Conservation (phyloP, 2,329 filamentous ascomycete species). For the Cercospora sp. region DNA sequence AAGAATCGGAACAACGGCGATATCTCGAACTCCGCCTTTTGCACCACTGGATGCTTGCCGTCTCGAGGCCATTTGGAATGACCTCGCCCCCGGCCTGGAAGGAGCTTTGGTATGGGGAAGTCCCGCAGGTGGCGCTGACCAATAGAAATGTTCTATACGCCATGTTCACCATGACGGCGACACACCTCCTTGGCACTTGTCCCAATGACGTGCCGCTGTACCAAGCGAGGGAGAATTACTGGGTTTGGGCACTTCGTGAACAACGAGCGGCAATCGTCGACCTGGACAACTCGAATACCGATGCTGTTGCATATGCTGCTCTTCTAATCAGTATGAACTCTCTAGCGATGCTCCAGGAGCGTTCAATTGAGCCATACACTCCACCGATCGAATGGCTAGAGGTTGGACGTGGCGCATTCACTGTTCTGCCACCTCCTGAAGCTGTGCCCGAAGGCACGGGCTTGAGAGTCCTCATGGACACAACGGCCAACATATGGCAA, state of each 20-base stretch:
- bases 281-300: slow-evolving; percentile 32
- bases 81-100: slow-evolving; percentile 30
- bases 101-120: slow-evolving; percentile 31
- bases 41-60: slow-evolving; percentile 31
- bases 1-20: slow-evolving; percentile 27
- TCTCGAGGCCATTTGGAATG: slow-evolving; percentile 30
- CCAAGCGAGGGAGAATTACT: slow-evolving; percentile 29
- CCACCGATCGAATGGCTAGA: slow-evolving; percentile 39
- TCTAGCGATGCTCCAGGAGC: slow-evolving; percentile 35
- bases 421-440: slow-evolving; percentile 31
- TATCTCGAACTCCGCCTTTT: slow-evolving; percentile 30
- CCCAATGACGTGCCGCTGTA: slow-evolving; percentile 23
- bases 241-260: slow-evolving; percentile 33
- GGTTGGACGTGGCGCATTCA: slow-evolving; percentile 33
- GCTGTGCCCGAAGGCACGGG: slow-evolving; percentile 28
- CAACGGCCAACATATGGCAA: slow-evolving; percentile 29
- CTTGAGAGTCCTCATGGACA: slow-evolving; percentile 30
- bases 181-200: slow-evolving; percentile 26
- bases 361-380: slow-evolving; percentile 31
- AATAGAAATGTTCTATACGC: slow-evolving; percentile 31
- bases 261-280: slow-evolving; percentile 34
- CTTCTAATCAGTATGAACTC: slow-evolving; percentile 35
- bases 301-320: slow-evolving; percentile 35
- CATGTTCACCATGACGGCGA: slow-evolving; percentile 31
- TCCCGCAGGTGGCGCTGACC: slow-evolving; percentile 27